Conservation (phyloP, 1,284 basidiomycete genomes). For the Porodaedalea pini region DNA sequence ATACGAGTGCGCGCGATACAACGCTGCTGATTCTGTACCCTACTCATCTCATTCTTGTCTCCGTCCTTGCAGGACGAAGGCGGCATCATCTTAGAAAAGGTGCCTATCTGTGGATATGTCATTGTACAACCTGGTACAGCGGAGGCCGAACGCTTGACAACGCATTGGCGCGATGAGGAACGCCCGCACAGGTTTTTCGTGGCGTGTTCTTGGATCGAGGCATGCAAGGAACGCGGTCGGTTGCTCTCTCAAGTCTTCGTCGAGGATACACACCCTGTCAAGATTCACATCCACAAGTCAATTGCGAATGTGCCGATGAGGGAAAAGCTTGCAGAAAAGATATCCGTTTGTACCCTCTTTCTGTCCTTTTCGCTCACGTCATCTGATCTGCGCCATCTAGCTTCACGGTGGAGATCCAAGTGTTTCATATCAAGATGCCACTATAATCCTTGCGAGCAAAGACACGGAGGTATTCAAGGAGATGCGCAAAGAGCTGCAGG, state of each 20-base stretch:
- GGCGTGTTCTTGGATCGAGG: slow-evolving; percentile 72
- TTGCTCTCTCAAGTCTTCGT: slow-evolving; percentile 71
- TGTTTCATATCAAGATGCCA: slow-evolving; percentile 59
- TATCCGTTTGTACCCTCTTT: slow-evolving; percentile 49
- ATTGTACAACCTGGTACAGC: slow-evolving; percentile 61
- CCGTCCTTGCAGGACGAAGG: slow-evolving; percentile 50
- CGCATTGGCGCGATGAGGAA: slow-evolving; percentile 62
- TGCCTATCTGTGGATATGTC: slow-evolving; percentile 70
- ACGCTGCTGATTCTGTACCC: not conserved
- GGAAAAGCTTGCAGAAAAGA: slow-evolving; percentile 56
- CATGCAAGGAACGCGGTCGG: slow-evolving; percentile 69
- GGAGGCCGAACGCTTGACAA: slow-evolving; percentile 66
- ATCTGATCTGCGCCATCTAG: slow-evolving; percentile 34
- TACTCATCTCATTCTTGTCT: slow-evolving; percentile 4
- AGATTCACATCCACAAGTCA: slow-evolving; percentile 73
- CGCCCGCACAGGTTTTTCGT: slow-evolving; percentile 72
- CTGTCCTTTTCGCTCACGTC: slow-evolving; percentile 7
- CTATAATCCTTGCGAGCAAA: slow-evolving; percentile 72
- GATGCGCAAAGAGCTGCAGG: slow-evolving; percentile 65
- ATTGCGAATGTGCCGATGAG: slow-evolving; percentile 72
- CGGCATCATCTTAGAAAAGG: slow-evolving; percentile 70
- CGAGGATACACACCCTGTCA: slow-evolving; percentile 53
- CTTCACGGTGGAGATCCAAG: slow-evolving; percentile 74
- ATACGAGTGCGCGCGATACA: slow-evolving; percentile 50
- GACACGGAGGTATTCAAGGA: slow-evolving; percentile 67